phyloP scores from a whole-genome alignment of 2,329 filamentous ascomycete genomes.

The Bisporella sp. region DNA sequence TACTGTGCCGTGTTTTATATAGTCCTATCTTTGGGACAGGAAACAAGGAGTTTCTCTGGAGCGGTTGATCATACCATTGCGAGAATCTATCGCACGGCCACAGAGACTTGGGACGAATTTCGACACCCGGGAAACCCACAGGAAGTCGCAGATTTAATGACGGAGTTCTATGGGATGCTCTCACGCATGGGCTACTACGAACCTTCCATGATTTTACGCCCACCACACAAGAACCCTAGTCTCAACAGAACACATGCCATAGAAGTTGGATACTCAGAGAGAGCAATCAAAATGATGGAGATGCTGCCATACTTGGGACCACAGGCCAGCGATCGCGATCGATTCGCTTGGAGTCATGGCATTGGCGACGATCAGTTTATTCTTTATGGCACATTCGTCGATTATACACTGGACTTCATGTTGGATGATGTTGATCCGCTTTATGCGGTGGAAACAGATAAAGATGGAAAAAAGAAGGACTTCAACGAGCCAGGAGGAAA shows the following conservation, averaged over 20 bases:
- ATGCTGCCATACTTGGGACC: constrained; percentile 11
- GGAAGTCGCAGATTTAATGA: constrained; percentile 7
- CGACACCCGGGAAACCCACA: neutral
- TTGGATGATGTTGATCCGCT: constrained; percentile 1
- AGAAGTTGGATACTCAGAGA: constrained; percentile 4
- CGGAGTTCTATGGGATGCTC: constrained; percentile 12
- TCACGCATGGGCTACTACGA: constrained; percentile 13
- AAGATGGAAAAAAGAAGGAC: neutral
- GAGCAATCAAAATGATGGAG: constrained; percentile 10
- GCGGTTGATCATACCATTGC: neutral
- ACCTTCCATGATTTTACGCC: neutral
- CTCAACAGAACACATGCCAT: constrained; percentile 7
- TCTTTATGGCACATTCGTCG: constrained; percentile 5
- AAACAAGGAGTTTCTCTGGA: too few species aligned
- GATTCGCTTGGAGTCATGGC: constrained; percentile 1
- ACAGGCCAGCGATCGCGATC: neutral
- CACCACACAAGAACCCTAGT: constrained; percentile 3
- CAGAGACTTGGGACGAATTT: neutral
- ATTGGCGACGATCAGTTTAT: constrained; percentile 5
- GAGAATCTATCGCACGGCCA: constrained; percentile 1
- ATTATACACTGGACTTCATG: constrained; percentile 5
- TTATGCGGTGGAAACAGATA: neutral
- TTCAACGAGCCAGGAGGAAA: constrained; percentile 3
- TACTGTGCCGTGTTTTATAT: too few species aligned
- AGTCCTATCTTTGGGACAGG: too few species aligned